These are phyloP conservation scores for Sabuloglossum arenarium DNA, from an alignment of 495 filamentous ascomycete species.

Conservation along the genomic window DNA sequence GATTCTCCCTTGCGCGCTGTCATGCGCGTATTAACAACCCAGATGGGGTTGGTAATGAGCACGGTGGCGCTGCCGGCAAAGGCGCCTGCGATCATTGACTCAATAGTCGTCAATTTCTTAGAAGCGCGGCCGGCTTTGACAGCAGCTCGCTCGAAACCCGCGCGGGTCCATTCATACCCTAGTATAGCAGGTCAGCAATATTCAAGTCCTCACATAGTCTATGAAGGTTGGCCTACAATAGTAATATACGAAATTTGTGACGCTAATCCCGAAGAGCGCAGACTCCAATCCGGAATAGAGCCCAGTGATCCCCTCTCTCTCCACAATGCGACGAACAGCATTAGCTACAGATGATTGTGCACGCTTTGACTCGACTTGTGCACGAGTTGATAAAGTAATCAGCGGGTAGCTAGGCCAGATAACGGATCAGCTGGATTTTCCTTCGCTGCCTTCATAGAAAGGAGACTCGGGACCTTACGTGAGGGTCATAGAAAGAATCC, in stretches of 20 bases:
- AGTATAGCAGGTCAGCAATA: not conserved
- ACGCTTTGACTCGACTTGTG: constrained; percentile 91
- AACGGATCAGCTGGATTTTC: not conserved
- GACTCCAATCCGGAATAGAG: constrained; percentile 78
- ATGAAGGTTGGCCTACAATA: constrained; percentile 43
- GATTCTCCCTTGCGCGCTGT: constrained; percentile 54
- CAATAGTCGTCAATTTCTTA: constrained; percentile 68
- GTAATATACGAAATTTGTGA: constrained; percentile 99
- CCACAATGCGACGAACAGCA: constrained; percentile 68
- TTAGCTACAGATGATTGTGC: constrained; percentile 63
- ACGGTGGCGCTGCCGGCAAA: constrained; percentile 87
- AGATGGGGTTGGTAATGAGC: constrained; percentile 91
- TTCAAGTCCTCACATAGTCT: not conserved
- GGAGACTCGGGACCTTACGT: constrained; percentile 35
- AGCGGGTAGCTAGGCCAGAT: constrained; percentile 55
- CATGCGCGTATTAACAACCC: constrained; percentile 97
- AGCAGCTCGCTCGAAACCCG: constrained; percentile 71
- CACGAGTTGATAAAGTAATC: constrained; percentile 91
- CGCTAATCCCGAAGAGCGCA: constrained; percentile 88
- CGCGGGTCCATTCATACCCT: constrained; percentile 91
- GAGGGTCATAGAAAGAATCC: constrained; percentile 83
- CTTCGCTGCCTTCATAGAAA: not conserved
- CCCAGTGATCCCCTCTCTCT: constrained; percentile 71
- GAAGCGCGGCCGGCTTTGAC: constrained; percentile 49
- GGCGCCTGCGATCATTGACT: constrained; percentile 89